These are phyloP conservation scores for Rhodosporidiobolus odoratus DNA, from an alignment of 768 basidiomycete species.

Conservation along the genomic window DNA sequence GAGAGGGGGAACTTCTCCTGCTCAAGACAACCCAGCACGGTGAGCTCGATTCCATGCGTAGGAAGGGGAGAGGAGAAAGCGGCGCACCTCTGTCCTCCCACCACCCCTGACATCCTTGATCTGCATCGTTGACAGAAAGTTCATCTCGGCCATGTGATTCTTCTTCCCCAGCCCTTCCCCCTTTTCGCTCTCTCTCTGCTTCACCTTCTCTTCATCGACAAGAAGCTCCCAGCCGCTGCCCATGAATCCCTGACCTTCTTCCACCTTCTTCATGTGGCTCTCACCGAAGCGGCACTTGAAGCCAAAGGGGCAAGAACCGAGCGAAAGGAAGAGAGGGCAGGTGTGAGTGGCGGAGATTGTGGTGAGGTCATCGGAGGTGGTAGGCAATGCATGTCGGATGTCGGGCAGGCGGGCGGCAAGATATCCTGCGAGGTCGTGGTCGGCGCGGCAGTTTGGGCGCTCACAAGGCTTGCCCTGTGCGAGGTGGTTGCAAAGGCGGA, in stretches of 20 bases:
- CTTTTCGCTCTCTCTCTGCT: slow-evolving; percentile 50
- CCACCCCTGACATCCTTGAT: slow-evolving; percentile 22
- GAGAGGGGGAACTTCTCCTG: slow-evolving; percentile 34
- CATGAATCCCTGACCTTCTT: slow-evolving; percentile 47
- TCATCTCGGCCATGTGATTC: slow-evolving; percentile 45
- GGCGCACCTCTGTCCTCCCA: slow-evolving; percentile 30
- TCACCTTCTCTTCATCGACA: slow-evolving; percentile 60
- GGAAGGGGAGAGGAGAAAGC: neutral
- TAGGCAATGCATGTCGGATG: slow-evolving; percentile 56
- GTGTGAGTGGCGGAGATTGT: slow-evolving; percentile 56
- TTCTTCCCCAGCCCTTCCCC: slow-evolving; percentile 67
- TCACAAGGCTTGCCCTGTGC: slow-evolving; percentile 63
- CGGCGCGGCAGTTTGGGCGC: slow-evolving; percentile 62
- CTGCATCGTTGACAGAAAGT: slow-evolving; percentile 18
- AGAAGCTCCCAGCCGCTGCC: slow-evolving; percentile 48
- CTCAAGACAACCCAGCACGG: neutral
- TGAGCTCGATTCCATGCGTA: neutral
- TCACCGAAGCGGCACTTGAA: slow-evolving; percentile 88
- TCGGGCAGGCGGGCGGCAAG: slow-evolving; percentile 70
- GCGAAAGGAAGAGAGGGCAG: slow-evolving; percentile 65
- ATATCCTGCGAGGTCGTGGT: slow-evolving; percentile 71
- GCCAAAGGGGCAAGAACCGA: slow-evolving; percentile 74
- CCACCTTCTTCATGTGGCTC: slow-evolving; percentile 59
- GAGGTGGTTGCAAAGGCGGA: slow-evolving; percentile 75
- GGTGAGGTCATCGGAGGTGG: slow-evolving; percentile 51